Evolutionary conservation across 495 filamentous ascomycete species (phyloP).

Genomic region (Penicillium ucsense): DNA sequence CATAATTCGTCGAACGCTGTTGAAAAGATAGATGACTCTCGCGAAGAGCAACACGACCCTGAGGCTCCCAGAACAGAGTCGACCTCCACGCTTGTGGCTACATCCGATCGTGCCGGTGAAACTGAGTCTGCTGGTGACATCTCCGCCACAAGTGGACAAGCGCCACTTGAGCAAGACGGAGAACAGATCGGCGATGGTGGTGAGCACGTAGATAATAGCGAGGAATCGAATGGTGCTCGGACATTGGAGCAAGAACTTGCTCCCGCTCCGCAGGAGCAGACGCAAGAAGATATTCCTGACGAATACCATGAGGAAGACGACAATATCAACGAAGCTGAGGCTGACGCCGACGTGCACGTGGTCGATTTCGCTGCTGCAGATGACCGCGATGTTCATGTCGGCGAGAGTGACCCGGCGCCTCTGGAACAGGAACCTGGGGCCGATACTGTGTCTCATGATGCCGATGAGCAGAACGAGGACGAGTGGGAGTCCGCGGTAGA

Average conservation of each 20-base stretch:
- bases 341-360: not conserved
- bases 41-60: constrained; percentile 14
- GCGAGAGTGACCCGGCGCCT: constrained; percentile 10
- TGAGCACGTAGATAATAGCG: not conserved
- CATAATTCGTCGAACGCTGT: not conserved
- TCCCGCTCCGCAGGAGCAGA: constrained; percentile 5
- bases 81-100: constrained; percentile 18
- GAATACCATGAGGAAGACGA: constrained; percentile 3
- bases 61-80: constrained; percentile 26
- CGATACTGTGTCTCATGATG: constrained; percentile 10
- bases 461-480: constrained; percentile 7
- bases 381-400: not conserved
- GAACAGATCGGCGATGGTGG: constrained; percentile 8
- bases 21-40: constrained; percentile 1
- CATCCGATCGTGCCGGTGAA: constrained; percentile 8
- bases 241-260: constrained; percentile 2
- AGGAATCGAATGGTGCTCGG: constrained; percentile 8
- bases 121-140: constrained; percentile 10
- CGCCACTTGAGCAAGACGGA: constrained; percentile 4
- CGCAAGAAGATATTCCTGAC: not conserved
- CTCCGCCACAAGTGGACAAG: constrained; percentile 1
- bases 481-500: constrained; percentile 11
- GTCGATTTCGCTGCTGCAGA: not conserved
- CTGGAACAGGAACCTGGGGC: constrained; percentile 13
- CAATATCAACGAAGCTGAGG: not conserved